phyloP scores from a whole-genome alignment of 2,329 filamentous ascomycete genomes.

The Acephala macrosclerotiorum region DNA sequence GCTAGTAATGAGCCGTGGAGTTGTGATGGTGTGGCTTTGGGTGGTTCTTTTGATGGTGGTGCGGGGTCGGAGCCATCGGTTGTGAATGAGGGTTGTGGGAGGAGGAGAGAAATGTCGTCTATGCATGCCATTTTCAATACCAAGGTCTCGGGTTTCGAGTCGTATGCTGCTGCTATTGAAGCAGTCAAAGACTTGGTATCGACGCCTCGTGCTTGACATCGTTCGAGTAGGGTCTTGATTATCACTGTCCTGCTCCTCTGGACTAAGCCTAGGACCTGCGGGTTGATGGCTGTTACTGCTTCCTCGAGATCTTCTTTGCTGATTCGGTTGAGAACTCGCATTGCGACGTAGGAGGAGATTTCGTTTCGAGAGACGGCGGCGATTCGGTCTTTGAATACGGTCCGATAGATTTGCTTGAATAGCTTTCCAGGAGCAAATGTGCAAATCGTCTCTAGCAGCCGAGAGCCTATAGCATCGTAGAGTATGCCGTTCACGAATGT shows the following conservation, averaged over 20 bases:
- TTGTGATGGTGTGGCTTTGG: conserved; percentile 56
- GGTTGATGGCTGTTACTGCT: conserved; percentile 74
- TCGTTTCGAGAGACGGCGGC: conserved; percentile 86
- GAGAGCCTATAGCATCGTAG: conserved; percentile 90
- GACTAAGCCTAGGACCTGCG: conserved; percentile 76
- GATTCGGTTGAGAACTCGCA: conserved; percentile 81
- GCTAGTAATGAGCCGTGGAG: conserved; percentile 85
- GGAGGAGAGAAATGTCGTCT: conserved; percentile 47
- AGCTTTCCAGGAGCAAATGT: conserved; percentile 82
- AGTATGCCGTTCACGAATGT: conserved; percentile 86
- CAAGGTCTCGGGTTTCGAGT: conserved; percentile 55
- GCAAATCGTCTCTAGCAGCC: conserved; percentile 87
- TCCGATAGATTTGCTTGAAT: conserved; percentile 87
- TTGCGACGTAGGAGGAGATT: conserved; percentile 86
- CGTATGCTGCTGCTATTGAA: conserved; percentile 62
- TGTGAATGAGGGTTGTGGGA: not conserved
- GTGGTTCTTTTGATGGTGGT: conserved; percentile 33
- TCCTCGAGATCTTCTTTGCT: conserved; percentile 84
- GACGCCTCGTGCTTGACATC: conserved; percentile 73
- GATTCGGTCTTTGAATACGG: conserved; percentile 81
- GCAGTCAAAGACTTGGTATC: conserved; percentile 61
- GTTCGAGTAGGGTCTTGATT: conserved; percentile 82
- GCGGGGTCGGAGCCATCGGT: conserved; percentile 21
- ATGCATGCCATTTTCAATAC: conserved; percentile 67
- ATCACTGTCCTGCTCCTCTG: conserved; percentile 79